Evolutionary conservation across 2,329 filamentous ascomycete genomes (phyloP).

Genomic region (Cladosporium velox): DNA sequence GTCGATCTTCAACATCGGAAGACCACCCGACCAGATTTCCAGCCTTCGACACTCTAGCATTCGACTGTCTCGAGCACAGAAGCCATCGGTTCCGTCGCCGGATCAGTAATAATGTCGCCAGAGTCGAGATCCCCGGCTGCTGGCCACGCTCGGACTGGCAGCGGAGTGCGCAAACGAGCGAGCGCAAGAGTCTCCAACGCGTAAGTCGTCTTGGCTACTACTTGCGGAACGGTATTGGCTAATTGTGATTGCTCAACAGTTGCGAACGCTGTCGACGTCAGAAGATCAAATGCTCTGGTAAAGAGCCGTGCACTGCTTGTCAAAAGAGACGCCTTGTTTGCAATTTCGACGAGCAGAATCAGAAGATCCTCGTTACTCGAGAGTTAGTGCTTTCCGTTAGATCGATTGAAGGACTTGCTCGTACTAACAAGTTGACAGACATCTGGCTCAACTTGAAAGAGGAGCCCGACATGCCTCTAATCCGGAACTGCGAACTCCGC

Average conservation of each 20-base stretch:
- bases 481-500: slow-evolving; percentile 5
- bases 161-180: slow-evolving; percentile 16
- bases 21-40: slow-evolving; percentile 6
- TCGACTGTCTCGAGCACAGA: neutral
- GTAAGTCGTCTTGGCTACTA: slow-evolving; percentile 5
- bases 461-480: slow-evolving; percentile 21
- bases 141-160: slow-evolving; percentile 11
- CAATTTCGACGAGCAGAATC: slow-evolving; percentile 49
- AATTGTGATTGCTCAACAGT: slow-evolving; percentile 30
- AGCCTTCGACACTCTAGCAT: neutral
- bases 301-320: slow-evolving; percentile 48
- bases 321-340: slow-evolving; percentile 47
- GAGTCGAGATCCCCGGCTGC: neutral
- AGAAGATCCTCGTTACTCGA: slow-evolving; percentile 53
- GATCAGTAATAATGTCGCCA: slow-evolving; percentile 1
- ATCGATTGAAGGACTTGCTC: neutral
- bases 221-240: neutral
- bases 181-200: slow-evolving; percentile 17
- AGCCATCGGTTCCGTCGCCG: slow-evolving; percentile 9
- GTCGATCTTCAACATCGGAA: slow-evolving; percentile 5
- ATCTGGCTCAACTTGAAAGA: slow-evolving; percentile 26
- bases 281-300: slow-evolving; percentile 50
- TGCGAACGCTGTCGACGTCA: slow-evolving; percentile 50
- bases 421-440: slow-evolving; percentile 21
- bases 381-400: slow-evolving; percentile 20